Percentiles rank a stretch among this genome's conserved stretches.
Conservation (phyloP, 192 early-diverging fungal species). For the Umbelopsis vinacea region DNA sequence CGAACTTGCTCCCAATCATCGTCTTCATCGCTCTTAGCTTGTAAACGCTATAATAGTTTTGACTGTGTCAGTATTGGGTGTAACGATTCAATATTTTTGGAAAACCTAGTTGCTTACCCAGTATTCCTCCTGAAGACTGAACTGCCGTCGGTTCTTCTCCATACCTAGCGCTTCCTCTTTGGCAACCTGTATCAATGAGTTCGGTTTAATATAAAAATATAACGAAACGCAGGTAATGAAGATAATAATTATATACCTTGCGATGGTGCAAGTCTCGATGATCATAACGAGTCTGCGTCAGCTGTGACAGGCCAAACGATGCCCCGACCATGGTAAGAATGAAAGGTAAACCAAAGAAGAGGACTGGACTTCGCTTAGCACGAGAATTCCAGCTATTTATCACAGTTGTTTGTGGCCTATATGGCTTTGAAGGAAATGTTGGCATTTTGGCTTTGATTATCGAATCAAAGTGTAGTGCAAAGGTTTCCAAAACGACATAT, state of each 20-base stretch:
- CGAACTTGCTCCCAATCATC: conserved; percentile 38
- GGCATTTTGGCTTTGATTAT: conserved; percentile 22
- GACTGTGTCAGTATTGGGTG: not conserved
- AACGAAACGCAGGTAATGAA: not conserved
- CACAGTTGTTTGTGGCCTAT: not conserved
- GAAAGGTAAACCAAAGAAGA: conserved; percentile 74
- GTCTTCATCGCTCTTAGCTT: conserved; percentile 28
- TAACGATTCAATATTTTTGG: not conserved
- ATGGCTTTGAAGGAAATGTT: conserved; percentile 43
- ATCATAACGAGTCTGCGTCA: conserved; percentile 81
- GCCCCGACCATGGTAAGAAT: conserved; percentile 69
- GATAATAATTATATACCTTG: conserved; percentile 22
- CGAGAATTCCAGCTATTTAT: conserved; percentile 13
- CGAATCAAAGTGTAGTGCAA: not conserved
- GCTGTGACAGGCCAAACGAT: conserved; percentile 69
- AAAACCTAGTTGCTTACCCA: conserved; percentile 43
- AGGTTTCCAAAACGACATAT: not conserved
- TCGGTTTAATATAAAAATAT: not conserved
- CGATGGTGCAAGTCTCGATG: conserved; percentile 58
- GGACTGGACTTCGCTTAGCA: conserved; percentile 56
- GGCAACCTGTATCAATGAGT: conserved; percentile 38
- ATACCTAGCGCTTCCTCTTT: conserved; percentile 62
- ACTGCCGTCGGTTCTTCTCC: conserved; percentile 56
- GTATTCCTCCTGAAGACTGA: conserved; percentile 77
- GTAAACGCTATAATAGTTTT: conserved; percentile 25